Conservation (phyloP, 2,329 filamentous ascomycete genomes). For the Teratosphaeria destructans region DNA sequence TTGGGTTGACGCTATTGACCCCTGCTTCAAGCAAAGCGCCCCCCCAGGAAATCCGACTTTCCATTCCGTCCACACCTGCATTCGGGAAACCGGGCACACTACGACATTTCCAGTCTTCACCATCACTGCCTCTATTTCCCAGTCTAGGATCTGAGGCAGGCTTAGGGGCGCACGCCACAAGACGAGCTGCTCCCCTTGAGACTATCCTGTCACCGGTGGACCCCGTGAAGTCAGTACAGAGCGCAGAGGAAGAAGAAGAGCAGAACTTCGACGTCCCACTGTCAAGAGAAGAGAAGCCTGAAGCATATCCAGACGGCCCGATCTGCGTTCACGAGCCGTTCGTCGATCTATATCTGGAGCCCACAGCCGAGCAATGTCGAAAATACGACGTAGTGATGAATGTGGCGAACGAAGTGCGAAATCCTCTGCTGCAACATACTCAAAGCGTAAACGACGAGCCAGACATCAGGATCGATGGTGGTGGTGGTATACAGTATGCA, state of each 20-base stretch:
- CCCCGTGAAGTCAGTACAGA: conserved; percentile 8
- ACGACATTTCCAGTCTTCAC: conserved; percentile 53
- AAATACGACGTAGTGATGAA: conserved; percentile 77
- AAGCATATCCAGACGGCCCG: conserved; percentile 71
- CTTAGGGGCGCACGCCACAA: not conserved
- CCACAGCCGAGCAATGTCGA: conserved; percentile 64
- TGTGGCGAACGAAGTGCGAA: conserved; percentile 69
- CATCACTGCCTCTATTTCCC: conserved; percentile 47
- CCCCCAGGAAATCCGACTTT: conserved; percentile 45
- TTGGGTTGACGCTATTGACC: conserved; percentile 65
- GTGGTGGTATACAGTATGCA: conserved; percentile 25
- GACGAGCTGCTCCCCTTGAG: conserved; percentile 10
- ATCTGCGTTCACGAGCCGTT: conserved; percentile 71
- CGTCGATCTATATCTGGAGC: conserved; percentile 71
- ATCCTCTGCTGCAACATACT: conserved; percentile 48
- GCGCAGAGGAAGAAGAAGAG: conserved; percentile 39
- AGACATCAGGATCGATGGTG: conserved; percentile 24
- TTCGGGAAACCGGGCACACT: conserved; percentile 40
- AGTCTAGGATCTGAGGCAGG: conserved; percentile 18
- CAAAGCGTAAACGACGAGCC: conserved; percentile 12
- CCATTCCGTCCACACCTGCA: conserved; percentile 49
- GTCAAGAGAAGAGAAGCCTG: conserved; percentile 59
- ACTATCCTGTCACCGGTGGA: conserved; percentile 22
- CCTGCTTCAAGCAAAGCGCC: conserved; percentile 48
- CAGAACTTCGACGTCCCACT: conserved; percentile 46